A percentile compares a stretch with the other conserved stretches of the same genome.
These are phyloP conservation scores for Neonectria faginata DNA, from an alignment of 2,329 filamentous ascomycete species.

Conservation along the genomic window DNA sequence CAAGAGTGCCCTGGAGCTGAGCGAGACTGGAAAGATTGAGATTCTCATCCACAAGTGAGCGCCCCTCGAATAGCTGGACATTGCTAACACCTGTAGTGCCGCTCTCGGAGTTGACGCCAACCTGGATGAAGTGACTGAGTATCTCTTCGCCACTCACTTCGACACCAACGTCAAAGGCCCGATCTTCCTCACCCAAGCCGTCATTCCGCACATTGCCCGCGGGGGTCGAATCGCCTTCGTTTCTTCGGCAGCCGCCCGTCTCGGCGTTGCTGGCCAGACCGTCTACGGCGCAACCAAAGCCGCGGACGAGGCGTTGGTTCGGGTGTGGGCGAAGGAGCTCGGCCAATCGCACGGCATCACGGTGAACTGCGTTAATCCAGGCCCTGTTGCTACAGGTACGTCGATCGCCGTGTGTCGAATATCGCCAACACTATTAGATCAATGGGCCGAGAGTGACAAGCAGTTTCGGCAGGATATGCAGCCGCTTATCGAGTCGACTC, in stretches of 20 bases:
- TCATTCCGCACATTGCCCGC: slow-evolving; percentile 44
- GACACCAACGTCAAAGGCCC: slow-evolving; percentile 41
- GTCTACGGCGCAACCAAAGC: slow-evolving; percentile 53
- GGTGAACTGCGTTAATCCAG: slow-evolving; percentile 50
- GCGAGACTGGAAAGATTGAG: slow-evolving; percentile 41
- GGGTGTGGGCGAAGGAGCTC: slow-evolving; percentile 50
- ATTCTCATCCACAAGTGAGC: slow-evolving; percentile 42
- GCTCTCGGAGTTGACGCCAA: slow-evolving; percentile 33
- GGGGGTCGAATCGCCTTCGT: slow-evolving; percentile 51
- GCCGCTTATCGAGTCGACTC: slow-evolving; percentile 47
- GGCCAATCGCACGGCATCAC: slow-evolving; percentile 46
- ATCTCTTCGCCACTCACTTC: slow-evolving; percentile 28
- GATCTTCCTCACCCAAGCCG: slow-evolving; percentile 50
- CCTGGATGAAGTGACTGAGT: slow-evolving; percentile 32
- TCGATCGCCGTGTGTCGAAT: neutral
- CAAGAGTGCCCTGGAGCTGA: slow-evolving; percentile 33
- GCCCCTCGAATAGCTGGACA: neutral
- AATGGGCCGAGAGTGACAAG: slow-evolving; percentile 45
- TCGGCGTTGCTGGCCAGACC: slow-evolving; percentile 45
- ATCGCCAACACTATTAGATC: slow-evolving; percentile 27
- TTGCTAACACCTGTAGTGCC: slow-evolving; percentile 11
- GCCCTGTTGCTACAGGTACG: slow-evolving; percentile 41
- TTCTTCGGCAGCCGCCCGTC: slow-evolving; percentile 48
- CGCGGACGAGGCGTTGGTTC: slow-evolving; percentile 45
- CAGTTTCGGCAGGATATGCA: slow-evolving; percentile 49